Base-by-base conservation (phyloP, 768 basidiomycete genomes). In the Coprinellus micaceus region DNA sequence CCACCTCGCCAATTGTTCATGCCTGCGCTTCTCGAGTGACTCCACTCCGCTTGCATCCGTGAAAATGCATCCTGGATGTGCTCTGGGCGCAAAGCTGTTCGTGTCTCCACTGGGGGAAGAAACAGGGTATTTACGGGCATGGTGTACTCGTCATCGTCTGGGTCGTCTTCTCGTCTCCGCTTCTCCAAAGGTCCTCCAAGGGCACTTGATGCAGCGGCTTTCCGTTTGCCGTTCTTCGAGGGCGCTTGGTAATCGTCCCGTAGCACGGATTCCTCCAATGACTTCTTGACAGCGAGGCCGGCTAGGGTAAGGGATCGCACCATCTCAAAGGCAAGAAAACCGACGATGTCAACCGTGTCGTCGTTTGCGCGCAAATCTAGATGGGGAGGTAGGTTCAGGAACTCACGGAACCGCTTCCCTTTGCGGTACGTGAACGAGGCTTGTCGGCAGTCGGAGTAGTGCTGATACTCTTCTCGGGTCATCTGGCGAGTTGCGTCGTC, bases 391-490 rank as follows among this genome's bases (percentile, higher is more conserved):
- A 97, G 82, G 67, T 94, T 94, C 53, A 98, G 80, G 66, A 97
- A 98, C 65, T 97, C 94, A 40, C 91, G 82, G 72, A 98, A 98
- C 5, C 94, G 91, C 71, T 95, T 95, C 13, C 88, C 89, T 86
- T 98, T 98, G 53, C 94, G 86, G 69, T 95, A 97, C 0, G 95
- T 97, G 69, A 98, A 98, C 15, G 92, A 92, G 0, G 95, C 95
- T 69, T 97, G 95, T 57, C 95, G 83, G 73, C 94, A 97, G 68
- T 96, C 94, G 2, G 94, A 94, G 67, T 97, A 97, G 67, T 94
- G 94, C 58, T 95, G 90, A 68, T 98, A 98, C 64, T 98, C 93
- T 68, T 98, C 95, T 63, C 91, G 82, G 7, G 94, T 95, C 95
- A 98, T 98, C 72, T 92, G 85, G 44, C 91, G 82, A 1, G 95